Conservation (phyloP, 2,329 filamentous ascomycete genomes). For the Hysterium pulicare region DNA sequence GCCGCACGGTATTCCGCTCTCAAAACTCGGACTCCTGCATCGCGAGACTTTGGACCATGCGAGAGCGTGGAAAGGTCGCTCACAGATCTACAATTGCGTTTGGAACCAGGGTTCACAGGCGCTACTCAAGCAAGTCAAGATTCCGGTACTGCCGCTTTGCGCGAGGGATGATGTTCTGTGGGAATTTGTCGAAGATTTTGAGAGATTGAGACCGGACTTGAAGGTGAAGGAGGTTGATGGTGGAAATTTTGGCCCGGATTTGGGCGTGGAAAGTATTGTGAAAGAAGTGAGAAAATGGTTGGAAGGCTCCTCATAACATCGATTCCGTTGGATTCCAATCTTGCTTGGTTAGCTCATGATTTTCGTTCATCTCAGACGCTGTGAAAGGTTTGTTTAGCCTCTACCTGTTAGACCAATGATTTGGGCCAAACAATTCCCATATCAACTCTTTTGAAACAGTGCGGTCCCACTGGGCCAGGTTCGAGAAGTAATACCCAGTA, state of each 20-base stretch:
- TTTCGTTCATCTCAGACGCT: too few relatives aligned
- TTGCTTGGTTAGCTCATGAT: too few relatives aligned
- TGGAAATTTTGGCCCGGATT: background rate
- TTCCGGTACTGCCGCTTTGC: constrained; percentile 3
- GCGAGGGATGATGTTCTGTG: constrained; percentile 8
- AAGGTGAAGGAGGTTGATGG: background rate
- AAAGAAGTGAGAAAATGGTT: too few relatives aligned
- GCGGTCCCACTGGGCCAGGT: too few relatives aligned
- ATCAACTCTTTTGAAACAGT: too few relatives aligned
- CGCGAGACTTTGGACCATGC: constrained; percentile 7
- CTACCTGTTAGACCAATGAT: too few relatives aligned
- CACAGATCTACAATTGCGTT: constrained; percentile 7
- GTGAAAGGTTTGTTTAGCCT: too few relatives aligned
- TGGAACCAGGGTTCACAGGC: constrained; percentile 5
- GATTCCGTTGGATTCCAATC: too few relatives aligned
- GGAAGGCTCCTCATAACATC: too few relatives aligned
- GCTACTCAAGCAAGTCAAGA: constrained; percentile 1
- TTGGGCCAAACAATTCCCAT: too few relatives aligned
- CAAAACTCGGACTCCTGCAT: constrained; percentile 3
- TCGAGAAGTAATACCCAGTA: too few relatives aligned
- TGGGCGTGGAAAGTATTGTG: background rate
- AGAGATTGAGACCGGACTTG: constrained; percentile 3
- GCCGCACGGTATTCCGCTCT: too few relatives aligned
- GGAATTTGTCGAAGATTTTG: constrained; percentile 3
- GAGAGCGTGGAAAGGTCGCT: constrained; percentile 4